Evolutionary conservation across 345 rosid species (phyloP).

Genomic region (Arabidopsis suecica): DNA sequence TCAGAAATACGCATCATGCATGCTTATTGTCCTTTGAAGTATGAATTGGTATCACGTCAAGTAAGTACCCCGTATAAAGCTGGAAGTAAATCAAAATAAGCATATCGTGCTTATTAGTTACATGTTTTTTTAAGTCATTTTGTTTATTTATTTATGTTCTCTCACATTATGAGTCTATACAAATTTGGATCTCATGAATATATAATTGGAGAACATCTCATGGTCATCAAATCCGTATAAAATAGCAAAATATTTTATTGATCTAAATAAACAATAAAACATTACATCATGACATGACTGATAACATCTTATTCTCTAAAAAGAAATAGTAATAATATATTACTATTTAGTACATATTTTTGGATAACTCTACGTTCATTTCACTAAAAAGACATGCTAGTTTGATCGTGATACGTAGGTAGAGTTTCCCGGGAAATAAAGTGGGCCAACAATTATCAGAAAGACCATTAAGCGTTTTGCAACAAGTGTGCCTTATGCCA

Average conservation of each 20-base stretch:
- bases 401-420: constrained; percentile 9
- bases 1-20: constrained; percentile 25
- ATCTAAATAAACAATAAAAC: neutral
- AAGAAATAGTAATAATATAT: neutral
- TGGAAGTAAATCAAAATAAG: too few relatives aligned
- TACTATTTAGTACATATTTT: neutral
- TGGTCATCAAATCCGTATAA: neutral
- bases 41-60: constrained; percentile 7
- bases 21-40: constrained; percentile 18
- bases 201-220: neutral
- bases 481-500: constrained; percentile 11
- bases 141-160: neutral
- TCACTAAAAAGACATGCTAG: neutral
- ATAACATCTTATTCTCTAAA: constrained; percentile 27
- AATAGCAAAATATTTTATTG: neutral
- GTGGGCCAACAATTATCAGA: constrained; percentile 25
- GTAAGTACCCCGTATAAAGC: neutral
- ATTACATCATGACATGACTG: neutral
- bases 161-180: neutral
- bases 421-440: constrained; percentile 2
- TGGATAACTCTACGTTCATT: neutral
- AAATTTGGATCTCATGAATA: neutral
- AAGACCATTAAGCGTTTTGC: constrained; percentile 36
- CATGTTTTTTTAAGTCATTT: neutral
- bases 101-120: neutral